Evolutionary conservation across 495 filamentous ascomycete species (phyloP).

Genomic region (Aspergillus egyptiacus): DNA sequence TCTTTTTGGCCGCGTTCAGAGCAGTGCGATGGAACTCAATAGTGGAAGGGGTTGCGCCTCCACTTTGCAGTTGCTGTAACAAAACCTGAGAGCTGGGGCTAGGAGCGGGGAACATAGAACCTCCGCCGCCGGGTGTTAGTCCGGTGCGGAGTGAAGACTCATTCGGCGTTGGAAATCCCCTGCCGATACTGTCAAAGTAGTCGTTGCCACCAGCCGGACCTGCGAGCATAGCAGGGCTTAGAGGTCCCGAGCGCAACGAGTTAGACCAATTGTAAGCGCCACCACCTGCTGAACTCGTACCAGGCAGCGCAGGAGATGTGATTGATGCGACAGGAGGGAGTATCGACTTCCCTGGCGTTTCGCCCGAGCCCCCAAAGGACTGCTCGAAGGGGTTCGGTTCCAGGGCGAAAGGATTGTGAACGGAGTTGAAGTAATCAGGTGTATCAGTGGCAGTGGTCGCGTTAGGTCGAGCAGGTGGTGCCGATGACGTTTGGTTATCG

Average conservation of each 20-base stretch:
- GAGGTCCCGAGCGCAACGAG: conserved; percentile 81
- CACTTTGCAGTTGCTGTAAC: conserved; percentile 70
- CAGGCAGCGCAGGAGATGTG: conserved; percentile 82
- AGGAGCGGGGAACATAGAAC: conserved; percentile 93
- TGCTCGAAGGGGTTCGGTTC: conserved; percentile 97
- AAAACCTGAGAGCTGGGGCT: conserved; percentile 81
- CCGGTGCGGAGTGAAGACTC: conserved; percentile 91
- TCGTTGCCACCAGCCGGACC: conserved; percentile 72
- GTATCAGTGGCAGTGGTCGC: conserved; percentile 50
- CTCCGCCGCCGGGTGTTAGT: conserved; percentile 89
- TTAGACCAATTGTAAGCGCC: conserved; percentile 71
- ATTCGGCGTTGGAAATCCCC: conserved; percentile 93
- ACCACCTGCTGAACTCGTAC: conserved; percentile 53
- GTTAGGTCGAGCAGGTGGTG: conserved; percentile 71
- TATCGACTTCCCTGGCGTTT: conserved; percentile 84
- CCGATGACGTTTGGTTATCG: conserved; percentile 52
- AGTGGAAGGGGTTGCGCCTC: conserved; percentile 79
- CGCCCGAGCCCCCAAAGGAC: conserved; percentile 68
- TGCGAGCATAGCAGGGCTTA: conserved; percentile 96
- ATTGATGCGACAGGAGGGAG: conserved; percentile 87
- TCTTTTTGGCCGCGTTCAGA: conserved; percentile 67
- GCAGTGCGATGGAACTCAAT: conserved; percentile 95
- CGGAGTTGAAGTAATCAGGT: conserved; percentile 72
- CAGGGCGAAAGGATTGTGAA: conserved; percentile 60
- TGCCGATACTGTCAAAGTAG: conserved; percentile 74